Evolutionary conservation across 768 basidiomycete genomes (phyloP), one percentile per base, ranked within the genome.

Genomic region (Strobilomyces dryophilus): DNA sequence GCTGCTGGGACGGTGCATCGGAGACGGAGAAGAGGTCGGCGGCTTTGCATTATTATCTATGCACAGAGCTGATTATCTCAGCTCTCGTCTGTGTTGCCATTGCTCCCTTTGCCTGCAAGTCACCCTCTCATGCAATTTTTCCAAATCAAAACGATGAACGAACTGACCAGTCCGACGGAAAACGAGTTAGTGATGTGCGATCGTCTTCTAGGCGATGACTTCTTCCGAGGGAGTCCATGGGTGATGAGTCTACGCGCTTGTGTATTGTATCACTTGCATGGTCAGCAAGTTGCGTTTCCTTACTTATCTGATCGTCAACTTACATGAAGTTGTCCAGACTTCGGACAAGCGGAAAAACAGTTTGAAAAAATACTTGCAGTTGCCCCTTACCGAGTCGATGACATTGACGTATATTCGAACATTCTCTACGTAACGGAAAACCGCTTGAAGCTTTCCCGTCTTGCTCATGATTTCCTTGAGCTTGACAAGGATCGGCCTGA

Each of bases 341-440:
- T 93, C 69, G 82, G 84, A 49, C 83, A 84, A 51, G 93, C 97
- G 3, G 89, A 91, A 66, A 72, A 71, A 29, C 85, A 92, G 62
- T 99, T 98, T 66, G 88, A 93, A 61, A 79, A 80, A 59, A 89
- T 98, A 32, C 79, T 91, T 32, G 70, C 74, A 3, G 65, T 86
- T 34, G 94, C 98, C 66, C 95, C 95, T 9, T 85, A 84, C 70
- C 82, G 94, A 24, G 82, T 97, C 52, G 97, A 99, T 58, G 91
- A 97, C 62, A 87, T 98, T 52, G 97, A 98, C 63, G 84, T 97
- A 35, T 94, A 89, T 68, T 95, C 94, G 51, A 97, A 98, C 66
- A 97, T 98, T 65, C 79, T 98, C 39, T 98, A 98, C 69, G 94
- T 98, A 3, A 92, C 91, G 45, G 90, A 94, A 62, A 92, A 91